phyloP scores from a whole-genome alignment of 805 yeast species.

The Brettanomyces nanus region DNA sequence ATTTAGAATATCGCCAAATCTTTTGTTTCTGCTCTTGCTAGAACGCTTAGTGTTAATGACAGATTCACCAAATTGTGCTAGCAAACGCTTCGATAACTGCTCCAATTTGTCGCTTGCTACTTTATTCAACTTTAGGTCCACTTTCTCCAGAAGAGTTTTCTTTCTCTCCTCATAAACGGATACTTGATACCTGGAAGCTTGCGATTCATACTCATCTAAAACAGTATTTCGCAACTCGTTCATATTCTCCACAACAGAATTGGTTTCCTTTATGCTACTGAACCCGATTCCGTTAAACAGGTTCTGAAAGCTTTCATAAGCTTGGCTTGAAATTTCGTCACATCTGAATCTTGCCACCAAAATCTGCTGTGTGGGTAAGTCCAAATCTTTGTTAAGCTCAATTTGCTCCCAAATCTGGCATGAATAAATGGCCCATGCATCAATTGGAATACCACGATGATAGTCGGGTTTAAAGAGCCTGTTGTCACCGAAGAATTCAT shows the following conservation, averaged over 20 bases:
- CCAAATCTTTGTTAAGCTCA: conserved; percentile 86
- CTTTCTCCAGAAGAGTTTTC: conserved; percentile 34
- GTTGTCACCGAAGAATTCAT: conserved; percentile 36
- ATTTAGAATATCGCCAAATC: conserved; percentile 19
- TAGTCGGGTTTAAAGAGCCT: conserved; percentile 58
- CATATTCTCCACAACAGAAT: conserved; percentile 35
- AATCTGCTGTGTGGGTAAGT: conserved; percentile 93
- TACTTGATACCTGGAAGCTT: conserved; percentile 69
- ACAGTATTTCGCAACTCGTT: conserved; percentile 36
- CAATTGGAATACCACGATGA: conserved; percentile 83
- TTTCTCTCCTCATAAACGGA: conserved; percentile 63
- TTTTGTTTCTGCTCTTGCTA: conserved; percentile 15
- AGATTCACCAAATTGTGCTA: conserved; percentile 22
- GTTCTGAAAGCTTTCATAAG: conserved; percentile 36
- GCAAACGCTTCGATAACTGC: conserved; percentile 27
- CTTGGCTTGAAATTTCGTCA: conserved; percentile 67
- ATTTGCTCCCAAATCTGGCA: conserved; percentile 92
- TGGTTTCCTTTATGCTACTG: conserved; percentile 11
- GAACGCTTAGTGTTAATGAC: conserved; percentile 14
- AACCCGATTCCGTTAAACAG: conserved; percentile 23
- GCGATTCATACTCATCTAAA: conserved; percentile 49
- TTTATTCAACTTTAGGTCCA: conserved; percentile 38
- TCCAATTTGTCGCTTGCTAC: conserved; percentile 36
- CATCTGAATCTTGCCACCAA: conserved; percentile 92
- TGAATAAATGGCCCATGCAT: conserved; percentile 93